Conservation (phyloP, 129 eudicot genomes). For the Flaveria linearis region DNA sequence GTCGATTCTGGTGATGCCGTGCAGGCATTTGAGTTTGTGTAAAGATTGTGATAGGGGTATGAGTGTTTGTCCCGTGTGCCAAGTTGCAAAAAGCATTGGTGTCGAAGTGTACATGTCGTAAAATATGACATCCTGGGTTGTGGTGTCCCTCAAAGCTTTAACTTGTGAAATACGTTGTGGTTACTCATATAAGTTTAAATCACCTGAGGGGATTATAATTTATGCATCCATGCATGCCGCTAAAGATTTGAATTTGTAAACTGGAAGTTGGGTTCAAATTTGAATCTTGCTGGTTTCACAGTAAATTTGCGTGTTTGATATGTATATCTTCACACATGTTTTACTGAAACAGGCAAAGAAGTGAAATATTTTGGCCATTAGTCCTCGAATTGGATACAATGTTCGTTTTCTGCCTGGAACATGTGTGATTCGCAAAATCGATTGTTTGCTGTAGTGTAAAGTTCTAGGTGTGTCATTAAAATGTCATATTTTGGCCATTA, state of each 20-base stretch:
- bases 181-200: conserved; percentile 18
- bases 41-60: conserved; percentile 67
- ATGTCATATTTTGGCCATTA: no score
- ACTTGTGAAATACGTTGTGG: conserved; percentile 36
- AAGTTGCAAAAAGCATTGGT: conserved; percentile 59
- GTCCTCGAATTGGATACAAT: no score
- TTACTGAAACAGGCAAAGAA: no score
- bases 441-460: no score
- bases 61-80: conserved; percentile 81
- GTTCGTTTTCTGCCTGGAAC: no score
- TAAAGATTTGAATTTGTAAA: background rate
- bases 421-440: no score
- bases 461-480: no score
- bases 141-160: conserved; percentile 23
- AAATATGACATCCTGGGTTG: conserved; percentile 34
- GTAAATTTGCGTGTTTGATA: no score
- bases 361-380: no score
- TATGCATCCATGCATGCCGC: background rate
- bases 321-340: no score
- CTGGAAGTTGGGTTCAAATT: background rate
- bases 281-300: no score
- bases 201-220: conserved; percentile 14
- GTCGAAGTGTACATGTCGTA: conserved; percentile 78
- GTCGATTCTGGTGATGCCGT: conserved; percentile 79
- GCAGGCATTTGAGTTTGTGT: conserved; percentile 93